phyloP scores from a whole-genome alignment of 306 rosid genomes.

The Vigna nakashimae region DNA sequence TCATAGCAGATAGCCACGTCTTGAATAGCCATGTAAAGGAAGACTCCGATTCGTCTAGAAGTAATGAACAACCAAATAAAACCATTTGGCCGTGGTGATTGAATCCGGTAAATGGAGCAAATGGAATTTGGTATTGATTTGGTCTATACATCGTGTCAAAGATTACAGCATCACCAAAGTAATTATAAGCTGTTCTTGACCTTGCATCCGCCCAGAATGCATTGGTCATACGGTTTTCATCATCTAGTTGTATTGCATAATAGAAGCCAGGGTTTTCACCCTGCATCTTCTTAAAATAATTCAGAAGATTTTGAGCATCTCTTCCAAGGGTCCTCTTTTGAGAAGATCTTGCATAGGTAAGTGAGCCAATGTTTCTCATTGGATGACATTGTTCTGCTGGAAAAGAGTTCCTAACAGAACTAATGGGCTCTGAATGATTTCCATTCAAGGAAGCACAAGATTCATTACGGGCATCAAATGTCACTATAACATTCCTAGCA shows the following conservation, averaged over 20 bases:
- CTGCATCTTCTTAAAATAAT: conserved; percentile 84
- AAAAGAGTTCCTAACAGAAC: conserved; percentile 57
- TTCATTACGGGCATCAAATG: conserved; percentile 55
- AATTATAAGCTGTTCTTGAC: conserved; percentile 71
- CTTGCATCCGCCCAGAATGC: conserved; percentile 87
- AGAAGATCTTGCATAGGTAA: conserved; percentile 53
- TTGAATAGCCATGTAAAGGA: conserved; percentile 77
- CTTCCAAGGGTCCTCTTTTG: conserved; percentile 74
- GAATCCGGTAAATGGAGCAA: conserved; percentile 83
- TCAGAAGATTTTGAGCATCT: conserved; percentile 79
- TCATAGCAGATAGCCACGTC: conserved; percentile 86
- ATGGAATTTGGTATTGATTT: conserved; percentile 80
- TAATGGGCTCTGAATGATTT: conserved; percentile 53
- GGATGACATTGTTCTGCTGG: conserved; percentile 59
- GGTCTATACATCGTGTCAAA: conserved; percentile 87
- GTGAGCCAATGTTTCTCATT: conserved; percentile 51
- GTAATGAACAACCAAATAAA: conserved; percentile 81
- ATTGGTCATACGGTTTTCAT: conserved; percentile 78
- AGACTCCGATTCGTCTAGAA: conserved; percentile 78
- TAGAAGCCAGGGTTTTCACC: conserved; percentile 78
- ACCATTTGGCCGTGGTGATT: conserved; percentile 84
- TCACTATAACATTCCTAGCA: conserved; percentile 57
- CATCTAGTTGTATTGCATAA: conserved; percentile 83
- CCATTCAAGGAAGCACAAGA: conserved; percentile 56
- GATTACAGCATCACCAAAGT: conserved; percentile 80